Percentiles rank a stretch among this genome's conserved stretches.
Evolutionary conservation across 2,329 filamentous ascomycete species (phyloP).

Genomic region (Penicillium fuscoglaucum): DNA sequence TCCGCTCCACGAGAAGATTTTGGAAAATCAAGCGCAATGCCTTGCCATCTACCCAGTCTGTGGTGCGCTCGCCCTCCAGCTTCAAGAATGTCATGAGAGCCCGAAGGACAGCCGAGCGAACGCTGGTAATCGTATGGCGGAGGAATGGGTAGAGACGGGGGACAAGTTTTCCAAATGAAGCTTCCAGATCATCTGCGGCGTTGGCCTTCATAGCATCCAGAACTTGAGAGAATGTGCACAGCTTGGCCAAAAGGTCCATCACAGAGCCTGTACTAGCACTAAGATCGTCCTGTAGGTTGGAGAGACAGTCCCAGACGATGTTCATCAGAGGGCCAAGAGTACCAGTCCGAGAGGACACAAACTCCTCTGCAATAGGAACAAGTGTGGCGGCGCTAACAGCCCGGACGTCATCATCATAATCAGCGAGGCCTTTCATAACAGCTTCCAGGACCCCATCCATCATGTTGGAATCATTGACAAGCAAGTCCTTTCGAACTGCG

Average conservation of each 20-base stretch:
- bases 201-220: slow-evolving; percentile 91
- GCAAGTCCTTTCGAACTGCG: slow-evolving; percentile 86
- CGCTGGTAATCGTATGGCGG: slow-evolving; percentile 93
- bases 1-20: slow-evolving; percentile 90
- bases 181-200: slow-evolving; percentile 75
- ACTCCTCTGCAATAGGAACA: slow-evolving; percentile 93
- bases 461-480: slow-evolving; percentile 78
- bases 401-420: slow-evolving; percentile 91
- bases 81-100: slow-evolving; percentile 90
- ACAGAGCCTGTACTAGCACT: slow-evolving; percentile 97
- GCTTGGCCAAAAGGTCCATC: slow-evolving; percentile 94
- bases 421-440: slow-evolving; percentile 91
- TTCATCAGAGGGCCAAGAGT: slow-evolving; percentile 80
- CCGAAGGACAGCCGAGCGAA: slow-evolving; percentile 88
- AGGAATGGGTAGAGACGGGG: slow-evolving; percentile 94
- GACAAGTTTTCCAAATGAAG: slow-evolving; percentile 89
- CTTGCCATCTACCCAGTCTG: slow-evolving; percentile 89
- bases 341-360: slow-evolving; percentile 77
- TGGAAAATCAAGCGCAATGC: slow-evolving; percentile 89
- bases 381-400: slow-evolving; percentile 96
- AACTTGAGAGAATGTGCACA: slow-evolving; percentile 92
- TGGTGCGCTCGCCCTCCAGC: slow-evolving; percentile 74
- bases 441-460: slow-evolving; percentile 90
- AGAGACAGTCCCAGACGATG: slow-evolving; percentile 96
- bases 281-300: slow-evolving; percentile 92